Conservation (phyloP, 2,329 filamentous ascomycete species). For the Stagonosporopsis cucurbitacearum region DNA sequence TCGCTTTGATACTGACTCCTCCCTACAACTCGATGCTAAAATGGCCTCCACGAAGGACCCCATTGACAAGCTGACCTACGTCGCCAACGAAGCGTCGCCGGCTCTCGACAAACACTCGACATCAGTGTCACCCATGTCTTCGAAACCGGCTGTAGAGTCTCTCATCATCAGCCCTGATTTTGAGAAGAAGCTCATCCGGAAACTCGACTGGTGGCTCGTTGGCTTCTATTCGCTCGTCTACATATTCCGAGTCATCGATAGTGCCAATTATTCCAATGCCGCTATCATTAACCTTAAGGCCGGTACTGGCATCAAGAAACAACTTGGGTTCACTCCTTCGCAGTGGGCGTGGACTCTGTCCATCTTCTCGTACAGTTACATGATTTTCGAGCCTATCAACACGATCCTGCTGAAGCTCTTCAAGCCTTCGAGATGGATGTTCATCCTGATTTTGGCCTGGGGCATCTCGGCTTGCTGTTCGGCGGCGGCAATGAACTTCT, state of each 20-base stretch:
- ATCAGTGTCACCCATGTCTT: neutral
- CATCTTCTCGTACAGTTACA: slow-evolving; percentile 44
- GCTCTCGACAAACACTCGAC: slow-evolving; percentile 1
- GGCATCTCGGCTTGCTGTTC: slow-evolving; percentile 33
- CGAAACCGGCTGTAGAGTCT: neutral
- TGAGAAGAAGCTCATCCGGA: slow-evolving; percentile 28
- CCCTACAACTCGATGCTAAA: neutral
- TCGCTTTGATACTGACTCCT: neutral
- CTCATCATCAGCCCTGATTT: slow-evolving; percentile 1
- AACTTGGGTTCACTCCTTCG: slow-evolving; percentile 36
- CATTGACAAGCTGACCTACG: slow-evolving; percentile 21
- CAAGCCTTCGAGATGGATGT: slow-evolving; percentile 29
- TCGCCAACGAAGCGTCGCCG: slow-evolving; percentile 13
- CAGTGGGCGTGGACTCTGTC: slow-evolving; percentile 44
- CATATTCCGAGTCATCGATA: slow-evolving; percentile 40
- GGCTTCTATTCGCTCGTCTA: slow-evolving; percentile 43
- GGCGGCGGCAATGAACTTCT: slow-evolving; percentile 25
- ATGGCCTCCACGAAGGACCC: slow-evolving; percentile 20
- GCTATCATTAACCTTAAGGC: slow-evolving; percentile 46
- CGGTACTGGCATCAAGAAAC: slow-evolving; percentile 41
- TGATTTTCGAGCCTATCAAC: slow-evolving; percentile 36
- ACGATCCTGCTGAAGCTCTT: slow-evolving; percentile 29
- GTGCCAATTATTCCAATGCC: slow-evolving; percentile 39
- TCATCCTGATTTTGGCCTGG: slow-evolving; percentile 29
- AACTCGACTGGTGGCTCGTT: slow-evolving; percentile 38